Base-by-base conservation (phyloP, 1,139 yeast species). In the Yamadazyma epiphylla region DNA sequence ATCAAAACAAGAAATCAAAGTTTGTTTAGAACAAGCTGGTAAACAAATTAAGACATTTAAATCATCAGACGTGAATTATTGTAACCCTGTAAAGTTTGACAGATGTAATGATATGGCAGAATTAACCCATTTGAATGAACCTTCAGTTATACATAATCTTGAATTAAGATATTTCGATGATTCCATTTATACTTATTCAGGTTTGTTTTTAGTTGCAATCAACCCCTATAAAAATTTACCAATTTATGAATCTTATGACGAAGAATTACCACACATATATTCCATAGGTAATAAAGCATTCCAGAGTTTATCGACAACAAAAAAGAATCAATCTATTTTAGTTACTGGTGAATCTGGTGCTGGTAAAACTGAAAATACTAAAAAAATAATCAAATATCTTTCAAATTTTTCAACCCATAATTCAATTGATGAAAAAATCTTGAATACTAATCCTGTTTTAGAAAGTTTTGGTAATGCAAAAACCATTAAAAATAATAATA, bases 281-380 rank as follows among this genome's bases (percentile, higher is more conserved):
- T 94, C 95, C 2, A 80, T 85, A 19, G 86, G 97, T 0, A 96
- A 91, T 51, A 77, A 79, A 26, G 95, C 98, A 1, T 86, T 79
- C 46, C 73, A 87, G 37, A 85, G 82, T 48, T 67, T 91, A 56
- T 64, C 87, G 13, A 69, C 73, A 19, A 80, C 83, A 45, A 71
- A 65, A 30, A 80, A 79, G 48, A 84, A 89, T 55, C 98, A 94
- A 58, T 80, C 94, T 11, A 87, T 94, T 31, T 65, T 94, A 32
- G 97, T 94, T 9, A 94, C 98, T 1, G 99, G 99, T 39, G 99
- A 94, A 54, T 84, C 95, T 17, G 99, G 98, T 39, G 98, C 98
- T 0, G 98, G 98, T 35, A 91, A 91, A 55, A 91, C 98, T 0
- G 98, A 91, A 59, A 91, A 87, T 46, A 91, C 98, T n/a, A 91